These are phyloP conservation scores for Shiraia bambusicola DNA, from an alignment of 2,329 filamentous ascomycete species.

Conservation along the genomic window DNA sequence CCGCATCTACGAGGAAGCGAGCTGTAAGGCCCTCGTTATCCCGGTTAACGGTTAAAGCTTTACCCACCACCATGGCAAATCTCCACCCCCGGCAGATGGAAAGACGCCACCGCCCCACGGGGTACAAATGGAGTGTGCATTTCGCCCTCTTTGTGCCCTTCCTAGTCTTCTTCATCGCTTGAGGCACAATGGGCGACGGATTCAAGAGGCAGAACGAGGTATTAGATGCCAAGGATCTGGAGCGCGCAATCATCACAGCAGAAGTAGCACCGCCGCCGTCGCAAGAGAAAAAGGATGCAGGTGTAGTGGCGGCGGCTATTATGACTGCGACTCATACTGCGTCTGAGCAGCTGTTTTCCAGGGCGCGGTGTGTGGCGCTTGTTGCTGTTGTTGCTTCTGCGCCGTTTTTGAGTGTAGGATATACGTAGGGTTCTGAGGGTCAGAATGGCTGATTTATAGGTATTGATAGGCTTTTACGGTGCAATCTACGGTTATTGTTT, in stretches of 20 bases:
- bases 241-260: too few species aligned
- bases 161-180: not conserved
- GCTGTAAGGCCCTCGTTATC: too few species aligned
- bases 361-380: slow-evolving; percentile 32
- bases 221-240: slow-evolving; percentile 6
- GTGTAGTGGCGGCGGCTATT: slow-evolving; percentile 9
- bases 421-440: too few species aligned
- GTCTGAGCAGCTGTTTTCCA: slow-evolving; percentile 32
- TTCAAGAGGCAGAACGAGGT: slow-evolving; percentile 9
- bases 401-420: slow-evolving; percentile 37
- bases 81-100: not conserved
- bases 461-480: slow-evolving; percentile 55
- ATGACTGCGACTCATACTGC: slow-evolving; percentile 1
- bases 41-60: slow-evolving; percentile 1
- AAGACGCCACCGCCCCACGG: not conserved
- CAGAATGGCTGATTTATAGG: slow-evolving; percentile 3
- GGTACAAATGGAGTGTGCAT: too few species aligned
- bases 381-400: slow-evolving; percentile 30
- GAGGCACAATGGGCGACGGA: slow-evolving; percentile 11
- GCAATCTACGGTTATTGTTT: slow-evolving; percentile 62
- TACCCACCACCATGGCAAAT: slow-evolving; percentile 2
- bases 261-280: not conserved
- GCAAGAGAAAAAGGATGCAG: slow-evolving; percentile 1
- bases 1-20: too few species aligned
- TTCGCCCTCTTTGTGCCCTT: not conserved